Evolutionary conservation across 2,329 filamentous ascomycete species (phyloP), one percentile per base, ranked within the genome.

Genomic region (Aspergillus alliaceus): DNA sequence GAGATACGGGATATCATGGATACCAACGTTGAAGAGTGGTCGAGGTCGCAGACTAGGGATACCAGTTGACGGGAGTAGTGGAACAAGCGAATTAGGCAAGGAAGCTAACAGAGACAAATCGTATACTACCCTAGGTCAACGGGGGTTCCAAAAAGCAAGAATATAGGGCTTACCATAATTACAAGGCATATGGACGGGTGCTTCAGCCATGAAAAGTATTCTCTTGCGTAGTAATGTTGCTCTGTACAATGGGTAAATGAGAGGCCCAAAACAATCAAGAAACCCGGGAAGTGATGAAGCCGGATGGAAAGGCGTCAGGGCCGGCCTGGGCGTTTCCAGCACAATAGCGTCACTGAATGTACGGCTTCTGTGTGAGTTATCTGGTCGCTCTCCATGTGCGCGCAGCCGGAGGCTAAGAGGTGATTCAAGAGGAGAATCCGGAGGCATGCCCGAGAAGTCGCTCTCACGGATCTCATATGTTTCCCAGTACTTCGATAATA

Each of bases 71-170:
- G 88, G 84, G n/a, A 96, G 80, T 14, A 88, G 77, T 51, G 92
- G 86, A 56, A 84, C 81, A 42, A 92, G 83, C 29, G 89, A 86
- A 35, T 88, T 82, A 27, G 95, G 92, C 42, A 98, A 88, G 65
- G 92, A 96, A 44, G 93, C 92, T 32, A 99, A 81, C 53, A 98
- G 84, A n/a, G 93, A 97, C 51, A 98, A 84, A 72, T 95, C 87
- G 76, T 98, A 99, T 60, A 98, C 95, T 93, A 61, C 52, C 29
- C 14, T 34, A 59, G 24, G 61, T 66, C 56, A 67, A 75, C 51
- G 69, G 54, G 6, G 46, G 50, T n/a, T 62, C 72, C 18, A 44
- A 39, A 22, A n/a, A 34, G 12, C 42, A 18, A 35, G 11, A 3
- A n/a, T 27, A 42, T 48, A 44, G 9, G 29, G 22, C 76, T 37